Base-by-base conservation (phyloP, 2,329 filamentous ascomycete genomes). In the Diatrype stigma region DNA sequence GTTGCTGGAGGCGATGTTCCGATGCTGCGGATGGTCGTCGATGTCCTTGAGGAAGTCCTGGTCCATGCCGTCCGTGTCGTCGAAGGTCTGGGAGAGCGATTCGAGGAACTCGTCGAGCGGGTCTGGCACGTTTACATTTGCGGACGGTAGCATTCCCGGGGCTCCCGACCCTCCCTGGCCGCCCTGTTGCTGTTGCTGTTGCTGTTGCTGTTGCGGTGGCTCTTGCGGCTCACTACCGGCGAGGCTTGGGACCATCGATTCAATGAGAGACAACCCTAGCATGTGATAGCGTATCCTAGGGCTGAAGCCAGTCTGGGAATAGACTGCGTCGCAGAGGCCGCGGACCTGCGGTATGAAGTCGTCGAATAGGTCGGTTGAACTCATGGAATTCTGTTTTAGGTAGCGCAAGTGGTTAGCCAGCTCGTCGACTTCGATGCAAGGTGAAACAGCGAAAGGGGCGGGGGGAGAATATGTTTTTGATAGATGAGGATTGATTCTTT, bases 291-390 rank as follows among this genome's bases (percentile, higher is more conserved):
- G 62, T 10, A 59, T 54, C 23, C 79, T 73, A 22, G 67, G 56
- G 6, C 64, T 63, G 19, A 55, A 55, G 6, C 61, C 63, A 21
- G 68, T 63, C 42, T 66, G 56, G 17, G 58, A 48, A 57, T 80
- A 81, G 4, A 81, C 62, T 7, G 58, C 61, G 47, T 77, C 69
- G 52, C 75, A 76, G 5, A 75, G 66, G 2, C 56, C 52, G 49
- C 75, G 68, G 10, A 77, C 70, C 37, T 63, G 53, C 1, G 70
- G 68, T 2, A 73, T 67, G 51, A 72, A 82, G 6, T 62, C 55
- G 51, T 73, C 70, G 48, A 74, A 75, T 54, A 71, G 74, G 8
- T 57, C 50, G 6, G 63, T 56, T 0, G 67, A 53, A 7, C 67
- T 59, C 35, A 79, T 60, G 37, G 56, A 69, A 17, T 61, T 66